These are phyloP conservation scores for Pyricularia sp. DNA, from an alignment of 2,329 filamentous ascomycete genomes.

Conservation along the genomic window DNA sequence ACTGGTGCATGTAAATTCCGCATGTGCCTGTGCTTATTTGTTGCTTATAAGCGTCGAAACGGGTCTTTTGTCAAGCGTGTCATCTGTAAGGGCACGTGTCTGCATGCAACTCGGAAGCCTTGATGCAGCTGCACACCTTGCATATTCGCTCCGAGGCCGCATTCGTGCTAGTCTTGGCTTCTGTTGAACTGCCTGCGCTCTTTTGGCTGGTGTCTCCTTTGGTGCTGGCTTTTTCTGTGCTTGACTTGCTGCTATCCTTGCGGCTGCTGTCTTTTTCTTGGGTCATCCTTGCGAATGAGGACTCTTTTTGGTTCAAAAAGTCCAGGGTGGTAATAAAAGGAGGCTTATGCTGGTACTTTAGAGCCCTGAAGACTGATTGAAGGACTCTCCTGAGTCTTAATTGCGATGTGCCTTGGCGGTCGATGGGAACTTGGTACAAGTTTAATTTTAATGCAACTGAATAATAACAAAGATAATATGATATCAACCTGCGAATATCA, in stretches of 20 bases:
- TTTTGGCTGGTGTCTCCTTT: background rate
- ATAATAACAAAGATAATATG: background rate
- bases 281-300: background rate
- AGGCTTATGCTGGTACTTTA: too few relatives aligned
- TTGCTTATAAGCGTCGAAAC: background rate
- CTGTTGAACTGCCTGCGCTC: background rate
- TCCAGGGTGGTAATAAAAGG: background rate
- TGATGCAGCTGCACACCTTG: background rate
- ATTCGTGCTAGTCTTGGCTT: background rate
- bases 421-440: background rate
- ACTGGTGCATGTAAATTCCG: background rate
- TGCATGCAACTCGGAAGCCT: background rate
- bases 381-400: background rate
- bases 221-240: background rate
- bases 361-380: background rate
- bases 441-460: background rate
- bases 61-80: background rate
- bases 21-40: background rate
- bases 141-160: background rate
- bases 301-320: background rate
- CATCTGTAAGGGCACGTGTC: background rate
- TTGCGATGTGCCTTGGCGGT: background rate
- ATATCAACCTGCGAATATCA: background rate
- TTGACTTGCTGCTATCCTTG: background rate
- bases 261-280: background rate